Evolutionary conservation across 768 basidiomycete species (phyloP).

Genomic region (Symmetrospora coprosmae): DNA sequence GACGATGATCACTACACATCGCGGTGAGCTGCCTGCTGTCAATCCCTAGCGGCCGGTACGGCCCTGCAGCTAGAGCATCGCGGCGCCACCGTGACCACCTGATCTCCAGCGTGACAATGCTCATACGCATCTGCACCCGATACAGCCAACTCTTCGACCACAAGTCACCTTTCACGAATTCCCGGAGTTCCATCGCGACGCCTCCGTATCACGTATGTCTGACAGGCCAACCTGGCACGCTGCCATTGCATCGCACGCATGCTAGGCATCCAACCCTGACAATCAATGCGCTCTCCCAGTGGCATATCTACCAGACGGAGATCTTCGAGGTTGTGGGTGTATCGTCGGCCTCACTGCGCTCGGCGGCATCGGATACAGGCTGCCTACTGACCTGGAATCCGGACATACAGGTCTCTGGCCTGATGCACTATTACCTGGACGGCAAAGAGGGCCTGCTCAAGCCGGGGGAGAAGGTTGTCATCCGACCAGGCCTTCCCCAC

Average conservation of each 20-base stretch:
- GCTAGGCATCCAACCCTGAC: not conserved
- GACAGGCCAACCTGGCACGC: not conserved
- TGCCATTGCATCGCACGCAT: not conserved
- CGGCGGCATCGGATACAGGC: not conserved
- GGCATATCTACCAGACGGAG: conserved; percentile 20
- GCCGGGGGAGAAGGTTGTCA: conserved; percentile 7
- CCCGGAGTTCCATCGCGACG: conserved; percentile 8
- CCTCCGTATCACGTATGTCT: conserved; percentile 7
- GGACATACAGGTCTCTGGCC: not conserved
- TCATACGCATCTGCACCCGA: no score
- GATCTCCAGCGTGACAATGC: not conserved
- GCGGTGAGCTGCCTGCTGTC: conserved; percentile 7
- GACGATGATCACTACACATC: conserved; percentile 17
- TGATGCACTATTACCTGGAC: conserved; percentile 18
- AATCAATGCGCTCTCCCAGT: not conserved
- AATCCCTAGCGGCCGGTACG: no score
- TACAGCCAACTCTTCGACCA: conserved; percentile 22
- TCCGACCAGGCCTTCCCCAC: conserved; percentile 2
- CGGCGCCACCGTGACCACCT: not conserved
- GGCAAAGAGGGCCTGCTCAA: conserved; percentile 12
- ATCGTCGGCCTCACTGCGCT: not conserved
- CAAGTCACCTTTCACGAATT: conserved; percentile 4
- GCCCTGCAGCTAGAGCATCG: no score
- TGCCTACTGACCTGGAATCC: not conserved
- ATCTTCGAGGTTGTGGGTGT: conserved; percentile 12